Evolutionary conservation across 495 filamentous ascomycete species (phyloP).

Genomic region (Xylona heveae): DNA sequence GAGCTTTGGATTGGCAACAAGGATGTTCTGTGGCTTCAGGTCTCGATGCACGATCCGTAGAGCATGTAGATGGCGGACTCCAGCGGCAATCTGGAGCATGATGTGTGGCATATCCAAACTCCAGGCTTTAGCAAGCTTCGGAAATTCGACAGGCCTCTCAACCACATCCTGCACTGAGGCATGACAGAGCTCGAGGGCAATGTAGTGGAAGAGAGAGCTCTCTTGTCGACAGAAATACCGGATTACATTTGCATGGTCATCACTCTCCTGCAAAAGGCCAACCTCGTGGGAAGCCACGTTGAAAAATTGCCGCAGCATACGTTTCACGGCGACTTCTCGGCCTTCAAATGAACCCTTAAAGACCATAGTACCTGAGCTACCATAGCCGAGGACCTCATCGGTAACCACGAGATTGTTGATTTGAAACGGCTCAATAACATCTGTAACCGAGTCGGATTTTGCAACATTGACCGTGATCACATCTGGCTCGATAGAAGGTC

Average conservation of each 20-base stretch:
- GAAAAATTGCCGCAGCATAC: conserved; percentile 86
- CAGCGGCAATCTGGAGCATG: conserved; percentile 68
- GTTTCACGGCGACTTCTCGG: conserved; percentile 83
- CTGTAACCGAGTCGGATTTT: conserved; percentile 26
- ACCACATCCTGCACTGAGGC: conserved; percentile 82
- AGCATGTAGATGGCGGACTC: conserved; percentile 71
- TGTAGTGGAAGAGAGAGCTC: conserved; percentile 81
- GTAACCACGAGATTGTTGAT: conserved; percentile 58
- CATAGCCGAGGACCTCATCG: conserved; percentile 50
- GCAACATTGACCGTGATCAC: conserved; percentile 14
- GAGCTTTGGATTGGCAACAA: conserved; percentile 38
- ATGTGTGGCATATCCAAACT: conserved; percentile 37
- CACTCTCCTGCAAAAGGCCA: conserved; percentile 69
- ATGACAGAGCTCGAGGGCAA: conserved; percentile 87
- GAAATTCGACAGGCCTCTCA: conserved; percentile 42
- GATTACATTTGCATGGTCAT: conserved; percentile 91
- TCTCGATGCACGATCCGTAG: conserved; percentile 93
- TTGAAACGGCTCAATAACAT: conserved; percentile 35
- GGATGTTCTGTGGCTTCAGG: conserved; percentile 91
- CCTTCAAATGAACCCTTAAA: conserved; percentile 75
- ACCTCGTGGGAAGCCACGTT: conserved; percentile 93
- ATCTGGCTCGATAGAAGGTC: conserved; percentile 24
- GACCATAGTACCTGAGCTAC: conserved; percentile 73
- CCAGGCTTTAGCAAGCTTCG: conserved; percentile 26
- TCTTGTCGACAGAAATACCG: conserved; percentile 85